Evolutionary conservation across 2,329 filamentous ascomycete species (phyloP), one percentile per base, ranked within the genome.

Genomic region (Coleophoma crateriformis): DNA sequence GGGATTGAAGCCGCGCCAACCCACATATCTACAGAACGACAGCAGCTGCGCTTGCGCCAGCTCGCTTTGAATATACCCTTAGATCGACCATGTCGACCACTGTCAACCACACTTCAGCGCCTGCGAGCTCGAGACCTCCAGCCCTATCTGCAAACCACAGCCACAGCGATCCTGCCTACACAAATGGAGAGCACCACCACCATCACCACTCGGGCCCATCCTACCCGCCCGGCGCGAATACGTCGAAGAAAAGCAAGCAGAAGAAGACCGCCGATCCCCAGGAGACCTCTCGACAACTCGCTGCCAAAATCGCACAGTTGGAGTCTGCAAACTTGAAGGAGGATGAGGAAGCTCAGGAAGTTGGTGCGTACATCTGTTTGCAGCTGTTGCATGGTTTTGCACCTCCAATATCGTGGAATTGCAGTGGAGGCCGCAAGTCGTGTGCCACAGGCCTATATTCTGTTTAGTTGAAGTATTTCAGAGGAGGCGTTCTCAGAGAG

Each of bases 241-340:
- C 80, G 50, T 71, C 74, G 50, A 94, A 90, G 73, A 94, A 94
- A 71, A 81, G 77, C 49, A 95, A 95, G 73, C 82, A 78, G 59
- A 95, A 95, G 73, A 95, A 95, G 72, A 75, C 80, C 44, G 73
- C 88, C 56, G 91, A 96, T 66, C 87, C 89, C 17, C 88, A 82
- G 61, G 94, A 97, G 70, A 90, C 91, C 43, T 90, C 90, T 54
- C 95, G 96, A 70, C 79, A 96, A 56, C 81, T 99, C 46, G 87
- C 91, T 55, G 90, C 91, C 54, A 90, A 95, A 65, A 96, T 99
- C 65, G 92, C 90, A 19, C 94, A 97, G 72, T 75, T 99, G 51
- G 94, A 99, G 69, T 88, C 87, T 45, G 90, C 90, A 11, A 89
- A 90, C 52, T 91, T 96, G 67, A 96, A 95, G 69, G 92, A 95